A percentile compares a stretch with the other conserved stretches of the same genome.
These are phyloP conservation scores for Mucor sp. DNA, from an alignment of 371 early-diverging fungal species.

Conservation along the genomic window DNA sequence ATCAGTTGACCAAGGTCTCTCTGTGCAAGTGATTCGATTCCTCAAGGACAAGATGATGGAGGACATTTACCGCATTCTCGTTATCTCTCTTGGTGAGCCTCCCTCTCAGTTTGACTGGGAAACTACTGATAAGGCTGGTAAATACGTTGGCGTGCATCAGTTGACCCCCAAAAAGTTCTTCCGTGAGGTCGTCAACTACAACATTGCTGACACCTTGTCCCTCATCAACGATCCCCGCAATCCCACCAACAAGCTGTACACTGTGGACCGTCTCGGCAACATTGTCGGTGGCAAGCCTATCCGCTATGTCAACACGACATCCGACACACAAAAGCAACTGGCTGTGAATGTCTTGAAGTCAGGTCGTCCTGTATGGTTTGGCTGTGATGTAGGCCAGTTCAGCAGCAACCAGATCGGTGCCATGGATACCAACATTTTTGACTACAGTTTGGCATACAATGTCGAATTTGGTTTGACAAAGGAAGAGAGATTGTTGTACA, in stretches of 20 bases:
- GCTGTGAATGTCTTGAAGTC: constrained; percentile 62
- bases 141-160: constrained; percentile 57
- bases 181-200: constrained; percentile 61
- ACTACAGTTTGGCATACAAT: constrained; percentile 72
- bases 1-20: constrained; percentile 44
- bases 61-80: constrained; percentile 73
- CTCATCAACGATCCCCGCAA: constrained; percentile 84
- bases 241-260: constrained; percentile 58
- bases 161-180: constrained; percentile 72
- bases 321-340: constrained; percentile 61
- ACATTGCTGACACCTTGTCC: constrained; percentile 69
- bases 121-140: constrained; percentile 71
- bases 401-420: constrained; percentile 51
- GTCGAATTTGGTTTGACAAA: constrained; percentile 65
- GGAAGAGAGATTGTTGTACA: constrained; percentile 72
- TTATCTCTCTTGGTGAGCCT: constrained; percentile 76
- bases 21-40: constrained; percentile 35
- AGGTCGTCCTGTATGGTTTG: constrained; percentile 82
- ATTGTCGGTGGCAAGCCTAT: constrained; percentile 71
- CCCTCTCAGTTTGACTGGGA: constrained; percentile 74
- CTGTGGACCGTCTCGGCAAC: constrained; percentile 80
- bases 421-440: constrained; percentile 67
- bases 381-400: constrained; percentile 75
- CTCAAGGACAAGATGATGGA: constrained; percentile 65
- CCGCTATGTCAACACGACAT: constrained; percentile 69